Evolutionary conservation across 345 rosid genomes (phyloP).

Genomic region (Murraya koenigii): DNA sequence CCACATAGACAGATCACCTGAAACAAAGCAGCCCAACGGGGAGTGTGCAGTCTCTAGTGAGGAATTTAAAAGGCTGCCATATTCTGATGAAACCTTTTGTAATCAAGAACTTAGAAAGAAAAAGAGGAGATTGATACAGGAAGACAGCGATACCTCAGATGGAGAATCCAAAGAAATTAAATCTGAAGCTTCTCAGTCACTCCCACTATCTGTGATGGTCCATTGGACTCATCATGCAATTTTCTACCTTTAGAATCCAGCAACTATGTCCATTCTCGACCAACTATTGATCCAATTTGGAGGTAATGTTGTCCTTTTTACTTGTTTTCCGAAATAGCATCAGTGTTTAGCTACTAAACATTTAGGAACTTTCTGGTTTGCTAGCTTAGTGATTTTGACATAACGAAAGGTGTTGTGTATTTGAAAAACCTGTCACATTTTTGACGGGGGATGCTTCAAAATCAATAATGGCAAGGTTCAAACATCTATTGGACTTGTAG

Average conservation of each 20-base stretch:
- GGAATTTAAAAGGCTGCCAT: neutral
- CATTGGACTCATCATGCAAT: neutral
- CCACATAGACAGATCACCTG: neutral
- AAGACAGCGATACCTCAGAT: conserved; percentile 10
- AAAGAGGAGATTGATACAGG: conserved; percentile 18
- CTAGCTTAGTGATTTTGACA: neutral
- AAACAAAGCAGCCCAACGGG: neutral
- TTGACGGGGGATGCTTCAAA: conserved; percentile 10
- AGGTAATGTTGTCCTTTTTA: conserved; percentile 6
- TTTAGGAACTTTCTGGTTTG: neutral
- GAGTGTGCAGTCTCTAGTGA: neutral
- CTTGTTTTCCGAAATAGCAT: neutral
- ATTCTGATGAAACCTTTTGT: neutral
- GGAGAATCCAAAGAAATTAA: conserved; percentile 8
- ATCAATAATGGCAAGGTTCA: conserved; percentile 1
- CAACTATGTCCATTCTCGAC: conserved; percentile 1
- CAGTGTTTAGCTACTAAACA: neutral
- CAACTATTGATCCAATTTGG: conserved; percentile 14
- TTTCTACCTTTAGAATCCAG: neutral
- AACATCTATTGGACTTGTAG: conserved; percentile 6
- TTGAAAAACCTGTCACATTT: neutral
- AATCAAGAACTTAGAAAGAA: conserved; percentile 1
- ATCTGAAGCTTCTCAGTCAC: neutral
- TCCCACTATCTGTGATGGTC: neutral
- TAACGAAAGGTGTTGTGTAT: neutral